These are phyloP conservation scores for Russula lepida DNA, from an alignment of 768 basidiomycete species.

Conservation along the genomic window DNA sequence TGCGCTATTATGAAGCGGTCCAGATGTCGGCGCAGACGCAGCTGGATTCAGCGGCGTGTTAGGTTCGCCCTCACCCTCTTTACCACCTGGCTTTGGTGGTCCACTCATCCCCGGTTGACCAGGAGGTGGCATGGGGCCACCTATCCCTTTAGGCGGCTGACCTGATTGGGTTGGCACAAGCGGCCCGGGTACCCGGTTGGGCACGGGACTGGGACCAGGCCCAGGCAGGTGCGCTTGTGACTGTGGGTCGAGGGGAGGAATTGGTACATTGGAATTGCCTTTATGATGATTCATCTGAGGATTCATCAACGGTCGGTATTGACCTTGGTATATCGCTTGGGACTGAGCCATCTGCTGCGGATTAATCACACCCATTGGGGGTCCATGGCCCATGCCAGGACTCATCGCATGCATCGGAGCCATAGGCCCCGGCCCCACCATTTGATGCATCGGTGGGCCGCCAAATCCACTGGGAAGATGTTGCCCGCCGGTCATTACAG, in stretches of 20 bases:
- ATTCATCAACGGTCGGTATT: constrained; percentile 11
- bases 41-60: constrained; percentile 5
- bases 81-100: constrained; percentile 10
- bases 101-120: constrained; percentile 20
- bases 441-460: constrained; percentile 10
- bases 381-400: constrained; percentile 9
- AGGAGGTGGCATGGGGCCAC: constrained; percentile 22
- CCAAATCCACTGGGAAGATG: constrained; percentile 14
- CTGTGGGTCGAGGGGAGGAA: background rate
- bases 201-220: background rate
- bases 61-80: constrained; percentile 15
- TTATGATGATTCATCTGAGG: constrained; percentile 1
- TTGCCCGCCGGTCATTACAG: constrained; percentile 35
- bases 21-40: constrained; percentile 7
- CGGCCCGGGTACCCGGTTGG: constrained; percentile 5
- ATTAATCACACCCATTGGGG: constrained; percentile 1
- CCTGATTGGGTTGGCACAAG: constrained; percentile 13
- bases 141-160: constrained; percentile 12
- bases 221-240: constrained; percentile 3
- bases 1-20: constrained; percentile 9
- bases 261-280: background rate
- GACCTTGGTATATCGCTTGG: constrained; percentile 2
- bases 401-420: constrained; percentile 13
- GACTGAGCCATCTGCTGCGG: constrained; percentile 5
- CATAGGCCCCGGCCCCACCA: constrained; percentile 7